A percentile compares a stretch with the other conserved stretches of the same genome.
These are phyloP conservation scores for Cercospora sp. DNA, from an alignment of 2,329 filamentous ascomycete species.

Conservation along the genomic window DNA sequence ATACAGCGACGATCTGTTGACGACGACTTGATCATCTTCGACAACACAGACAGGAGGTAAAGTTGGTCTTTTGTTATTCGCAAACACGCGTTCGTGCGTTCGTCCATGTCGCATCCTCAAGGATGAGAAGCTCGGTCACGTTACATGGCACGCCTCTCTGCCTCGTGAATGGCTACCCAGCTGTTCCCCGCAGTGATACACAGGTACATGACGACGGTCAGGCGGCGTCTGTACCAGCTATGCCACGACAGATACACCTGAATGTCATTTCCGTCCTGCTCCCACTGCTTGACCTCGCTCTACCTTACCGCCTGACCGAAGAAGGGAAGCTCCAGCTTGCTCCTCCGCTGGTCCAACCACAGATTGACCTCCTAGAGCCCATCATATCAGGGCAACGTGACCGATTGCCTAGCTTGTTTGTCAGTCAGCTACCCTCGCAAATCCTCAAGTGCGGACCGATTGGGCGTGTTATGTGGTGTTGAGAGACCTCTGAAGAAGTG, in stretches of 20 bases:
- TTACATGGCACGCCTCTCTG: conserved; percentile 16
- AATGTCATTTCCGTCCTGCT: conserved; percentile 4
- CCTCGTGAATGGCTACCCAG: conserved; percentile 13
- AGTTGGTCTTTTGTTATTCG: neutral
- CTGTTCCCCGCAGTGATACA: conserved; percentile 18
- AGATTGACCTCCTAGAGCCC: neutral
- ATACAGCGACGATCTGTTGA: neutral
- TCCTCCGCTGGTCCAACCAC: conserved; percentile 7
- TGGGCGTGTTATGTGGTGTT: conserved; percentile 3
- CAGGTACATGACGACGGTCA: conserved; percentile 23
- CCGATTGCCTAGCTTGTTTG: conserved; percentile 11
- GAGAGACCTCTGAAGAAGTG: neutral
- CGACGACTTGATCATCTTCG: neutral
- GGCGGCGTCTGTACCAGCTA: conserved; percentile 15
- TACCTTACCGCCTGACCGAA: conserved; percentile 1
- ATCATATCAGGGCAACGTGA: conserved; percentile 14
- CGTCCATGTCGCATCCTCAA: conserved; percentile 7
- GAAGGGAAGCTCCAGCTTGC: conserved; percentile 18
- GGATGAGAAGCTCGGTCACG: conserved; percentile 13
- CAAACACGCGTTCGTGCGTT: neutral
- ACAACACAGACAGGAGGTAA: neutral
- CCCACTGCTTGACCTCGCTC: conserved; percentile 6
- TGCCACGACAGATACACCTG: conserved; percentile 3
- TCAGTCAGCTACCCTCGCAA: conserved; percentile 7
- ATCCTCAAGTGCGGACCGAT: neutral